phyloP scores from a whole-genome alignment of 2,329 filamentous ascomycete species.

The Erysiphe pulchra region DNA sequence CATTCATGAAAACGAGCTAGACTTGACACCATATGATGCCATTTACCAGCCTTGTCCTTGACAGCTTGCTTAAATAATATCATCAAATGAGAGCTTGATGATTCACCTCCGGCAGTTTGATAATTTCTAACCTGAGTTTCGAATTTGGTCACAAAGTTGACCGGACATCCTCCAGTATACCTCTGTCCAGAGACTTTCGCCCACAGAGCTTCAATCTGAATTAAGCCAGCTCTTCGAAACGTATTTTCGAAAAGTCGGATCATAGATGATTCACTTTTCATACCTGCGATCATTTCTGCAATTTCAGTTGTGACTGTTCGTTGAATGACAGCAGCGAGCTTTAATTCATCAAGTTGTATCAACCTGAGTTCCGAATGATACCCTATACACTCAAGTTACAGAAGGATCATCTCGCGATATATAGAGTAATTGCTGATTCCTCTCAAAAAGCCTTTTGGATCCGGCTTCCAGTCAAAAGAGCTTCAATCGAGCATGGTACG shows the following conservation, averaged over 20 bases:
- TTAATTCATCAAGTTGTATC: neutral
- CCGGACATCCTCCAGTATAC: neutral
- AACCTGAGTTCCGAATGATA: neutral
- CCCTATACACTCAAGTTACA: constrained; percentile 1
- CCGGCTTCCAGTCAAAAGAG: neutral
- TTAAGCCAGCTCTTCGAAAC: neutral
- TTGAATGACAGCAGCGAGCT: neutral
- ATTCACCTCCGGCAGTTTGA: neutral
- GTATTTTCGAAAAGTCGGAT: neutral
- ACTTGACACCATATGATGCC: neutral
- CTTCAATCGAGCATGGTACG: neutral
- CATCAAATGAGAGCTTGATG: neutral
- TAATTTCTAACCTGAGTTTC: neutral
- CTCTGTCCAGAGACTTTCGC: neutral
- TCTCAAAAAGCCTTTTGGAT: neutral
- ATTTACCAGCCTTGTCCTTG: neutral
- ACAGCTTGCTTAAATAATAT: neutral
- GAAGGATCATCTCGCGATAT: neutral
- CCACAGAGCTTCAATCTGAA: constrained; percentile 1
- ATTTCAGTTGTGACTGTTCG: neutral
- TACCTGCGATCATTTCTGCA: neutral
- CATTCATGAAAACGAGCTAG: neutral
- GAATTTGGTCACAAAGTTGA: neutral
- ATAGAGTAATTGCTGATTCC: neutral
- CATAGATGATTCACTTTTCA: neutral